Base-by-base conservation (phyloP, 495 filamentous ascomycete species). In the Platismatia glauca region DNA sequence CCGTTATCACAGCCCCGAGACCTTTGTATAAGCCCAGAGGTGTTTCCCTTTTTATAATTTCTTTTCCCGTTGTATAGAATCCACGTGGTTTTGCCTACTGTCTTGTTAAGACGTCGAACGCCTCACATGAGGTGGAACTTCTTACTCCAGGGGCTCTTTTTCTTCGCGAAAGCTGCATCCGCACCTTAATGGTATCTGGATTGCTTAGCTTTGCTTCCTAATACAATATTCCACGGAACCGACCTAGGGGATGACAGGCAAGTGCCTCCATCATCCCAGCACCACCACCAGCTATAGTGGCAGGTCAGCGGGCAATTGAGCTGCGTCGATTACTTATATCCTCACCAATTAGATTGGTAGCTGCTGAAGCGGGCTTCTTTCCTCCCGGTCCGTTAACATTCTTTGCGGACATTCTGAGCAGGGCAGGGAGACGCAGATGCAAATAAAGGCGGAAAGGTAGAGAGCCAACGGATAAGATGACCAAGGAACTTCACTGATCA, bases 221-320 rank as follows among this genome's bases (percentile, higher is more conserved):
- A 22, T 0, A 20, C 37, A 24, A 53, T 31, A 33, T 41, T 31
- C 18, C 22, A 38, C 7, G 64, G n/a, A 12, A 74, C 81, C 66
- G 81, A 95, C 90, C 90, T 37, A 99, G 81, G 62, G 95, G 95
- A 79, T 99, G 95, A 76, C 95, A 99, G 63, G 83, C 90, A 57
- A 99, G 84, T 34, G 95, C 95, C 77, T 99, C 95, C 89, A 97
- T 97, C 90, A 97, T 96, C 71, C 95, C 95, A 59, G 95, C 95
- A 71, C 90, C 92, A 72, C 95, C 95, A 72, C 95, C 95, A 77
- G 95, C 94, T 97, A 70, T 66, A 41, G n/a, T 55, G 33, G 13
- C 53, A 52, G 64, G 65, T 76, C 48, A 77, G 76, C 68, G 35
- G 39, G 41, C 11, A 22, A 27, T 59, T 16, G 62, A 29, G 27